These are phyloP conservation scores for Geotrichum citri-aurantii DNA, from an alignment of 1,139 yeast species.

Conservation along the genomic window DNA sequence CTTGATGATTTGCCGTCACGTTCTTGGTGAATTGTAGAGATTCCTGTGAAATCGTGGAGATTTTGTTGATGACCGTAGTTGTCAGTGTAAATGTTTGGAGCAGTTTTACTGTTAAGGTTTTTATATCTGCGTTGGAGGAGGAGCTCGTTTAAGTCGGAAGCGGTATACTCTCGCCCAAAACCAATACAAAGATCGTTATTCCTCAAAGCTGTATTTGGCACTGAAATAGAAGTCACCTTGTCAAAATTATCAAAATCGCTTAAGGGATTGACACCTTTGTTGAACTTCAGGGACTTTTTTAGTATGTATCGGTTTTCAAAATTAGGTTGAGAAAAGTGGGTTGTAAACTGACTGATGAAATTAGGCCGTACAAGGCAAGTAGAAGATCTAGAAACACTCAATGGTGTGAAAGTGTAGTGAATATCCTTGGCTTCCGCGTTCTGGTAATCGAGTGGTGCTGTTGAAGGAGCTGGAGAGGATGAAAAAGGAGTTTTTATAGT, in stretches of 20 bases:
- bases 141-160: not conserved
- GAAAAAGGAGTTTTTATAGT: not conserved
- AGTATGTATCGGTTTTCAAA: not conserved
- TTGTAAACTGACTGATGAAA: not conserved
- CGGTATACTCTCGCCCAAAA: not conserved
- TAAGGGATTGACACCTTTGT: not conserved
- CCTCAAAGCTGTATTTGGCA: not conserved
- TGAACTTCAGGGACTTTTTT: not conserved
- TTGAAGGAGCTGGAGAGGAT: not conserved
- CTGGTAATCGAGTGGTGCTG: not conserved
- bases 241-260: not conserved
- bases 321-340: not conserved
- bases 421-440: not conserved
- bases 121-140: not conserved
- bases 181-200: not conserved
- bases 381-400: not conserved
- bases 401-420: not conserved
- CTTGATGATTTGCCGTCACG: not conserved
- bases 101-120: not conserved
- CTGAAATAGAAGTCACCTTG: not conserved
- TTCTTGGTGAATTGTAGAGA: not conserved
- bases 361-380: not conserved
- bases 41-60: not conserved
- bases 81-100: not conserved
- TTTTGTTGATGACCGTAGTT: not conserved